Conservation (phyloP, 352 stramenopile genomes). For the Phytophthora macrochlamydospora region DNA sequence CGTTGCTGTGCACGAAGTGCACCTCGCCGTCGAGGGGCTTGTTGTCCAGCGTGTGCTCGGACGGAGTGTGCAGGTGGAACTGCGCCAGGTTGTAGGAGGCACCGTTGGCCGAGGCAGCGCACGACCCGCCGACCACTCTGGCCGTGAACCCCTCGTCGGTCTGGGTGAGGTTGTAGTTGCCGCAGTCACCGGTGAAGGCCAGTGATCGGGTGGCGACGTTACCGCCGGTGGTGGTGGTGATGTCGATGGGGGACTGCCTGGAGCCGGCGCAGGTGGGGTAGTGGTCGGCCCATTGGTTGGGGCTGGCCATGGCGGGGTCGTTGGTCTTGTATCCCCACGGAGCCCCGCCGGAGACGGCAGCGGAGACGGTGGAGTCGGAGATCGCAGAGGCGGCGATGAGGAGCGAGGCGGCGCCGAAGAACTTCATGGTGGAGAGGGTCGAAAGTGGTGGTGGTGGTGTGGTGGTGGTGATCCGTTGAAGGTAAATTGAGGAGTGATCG, state of each 20-base stretch:
- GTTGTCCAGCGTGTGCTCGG: conserved; percentile 37
- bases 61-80: conserved; percentile 29
- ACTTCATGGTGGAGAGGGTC: too few species aligned
- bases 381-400: too few species aligned
- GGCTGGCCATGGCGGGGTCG: background rate
- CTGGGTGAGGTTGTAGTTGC: conserved; percentile 16
- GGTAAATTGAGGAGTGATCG: too few species aligned
- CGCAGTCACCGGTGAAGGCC: conserved; percentile 5
- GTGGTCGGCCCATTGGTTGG: conserved; percentile 9
- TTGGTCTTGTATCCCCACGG: background rate
- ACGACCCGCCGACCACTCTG: conserved; percentile 5
- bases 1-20: conserved; percentile 41
- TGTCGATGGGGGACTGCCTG: conserved; percentile 33
- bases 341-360: too few species aligned
- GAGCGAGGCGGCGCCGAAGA: too few species aligned
- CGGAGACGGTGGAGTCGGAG: too few species aligned
- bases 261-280: conserved; percentile 17
- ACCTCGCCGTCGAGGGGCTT: conserved; percentile 29
- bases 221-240: conserved; percentile 1
- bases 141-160: conserved; percentile 20
- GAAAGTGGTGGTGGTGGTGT: too few species aligned
- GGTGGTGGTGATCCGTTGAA: too few species aligned
- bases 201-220: background rate
- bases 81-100: conserved; percentile 20
- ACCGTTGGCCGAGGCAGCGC: background rate